A percentile compares a stretch with the other conserved stretches of the same genome.
Conservation (phyloP, 768 basidiomycete genomes). For the Suillus fuscotomentosus region DNA sequence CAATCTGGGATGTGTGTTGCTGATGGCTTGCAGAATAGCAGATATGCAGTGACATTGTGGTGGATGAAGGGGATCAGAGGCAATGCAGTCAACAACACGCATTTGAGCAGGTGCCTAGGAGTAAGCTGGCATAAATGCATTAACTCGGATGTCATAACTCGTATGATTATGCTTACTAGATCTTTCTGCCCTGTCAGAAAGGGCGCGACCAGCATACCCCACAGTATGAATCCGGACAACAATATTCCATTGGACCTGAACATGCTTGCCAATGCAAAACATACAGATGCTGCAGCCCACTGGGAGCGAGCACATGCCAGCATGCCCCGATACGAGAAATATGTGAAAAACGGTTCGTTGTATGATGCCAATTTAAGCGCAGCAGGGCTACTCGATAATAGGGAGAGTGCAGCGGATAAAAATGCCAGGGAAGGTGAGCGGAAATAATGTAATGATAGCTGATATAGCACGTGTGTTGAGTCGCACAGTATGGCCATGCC, state of each 20-base stretch:
- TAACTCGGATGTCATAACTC: background rate
- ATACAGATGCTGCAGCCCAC: slow-evolving; percentile 57
- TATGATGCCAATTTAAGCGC: slow-evolving; percentile 72
- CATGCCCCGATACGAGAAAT: slow-evolving; percentile 62
- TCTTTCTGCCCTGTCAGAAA: slow-evolving; percentile 38
- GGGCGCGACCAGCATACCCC: slow-evolving; percentile 65
- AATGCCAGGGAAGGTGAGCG: slow-evolving; percentile 56
- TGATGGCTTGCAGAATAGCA: slow-evolving; percentile 54
- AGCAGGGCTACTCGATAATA: slow-evolving; percentile 79
- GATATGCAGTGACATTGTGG: slow-evolving; percentile 70
- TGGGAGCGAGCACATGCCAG: slow-evolving; percentile 31
- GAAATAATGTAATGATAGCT: slow-evolving; percentile 58
- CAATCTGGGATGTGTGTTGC: slow-evolving; percentile 42
- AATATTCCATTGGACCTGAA: slow-evolving; percentile 82
- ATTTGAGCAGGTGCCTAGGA: slow-evolving; percentile 30
- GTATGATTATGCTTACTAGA: slow-evolving; percentile 16
- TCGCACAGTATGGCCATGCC: slow-evolving; percentile 40
- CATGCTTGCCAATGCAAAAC: slow-evolving; percentile 58
- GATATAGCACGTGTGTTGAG: slow-evolving; percentile 48
- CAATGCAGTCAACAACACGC: slow-evolving; percentile 42
- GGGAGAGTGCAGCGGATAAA: slow-evolving; percentile 62
- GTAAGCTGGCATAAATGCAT: slow-evolving; percentile 31
- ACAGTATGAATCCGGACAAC: slow-evolving; percentile 74
- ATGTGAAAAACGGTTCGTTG: slow-evolving; percentile 85
- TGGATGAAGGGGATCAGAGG: slow-evolving; percentile 64